These are phyloP conservation scores for Solanum hybrid DNA, from an alignment of 305 asterid genomes.

Conservation along the genomic window DNA sequence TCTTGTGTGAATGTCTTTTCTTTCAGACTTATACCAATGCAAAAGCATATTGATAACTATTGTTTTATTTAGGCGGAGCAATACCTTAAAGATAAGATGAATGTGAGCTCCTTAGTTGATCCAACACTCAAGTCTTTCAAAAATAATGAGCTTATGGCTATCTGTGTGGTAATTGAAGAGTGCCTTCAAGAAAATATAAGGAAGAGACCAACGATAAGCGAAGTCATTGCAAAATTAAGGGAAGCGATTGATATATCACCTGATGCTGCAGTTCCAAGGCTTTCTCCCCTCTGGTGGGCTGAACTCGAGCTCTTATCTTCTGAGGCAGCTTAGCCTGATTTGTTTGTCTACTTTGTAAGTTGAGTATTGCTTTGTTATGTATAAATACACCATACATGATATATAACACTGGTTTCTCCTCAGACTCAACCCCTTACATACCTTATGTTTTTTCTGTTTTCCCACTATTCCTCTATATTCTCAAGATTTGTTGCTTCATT, in stretches of 20 bases:
- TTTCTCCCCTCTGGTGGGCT: slow-evolving; percentile 99
- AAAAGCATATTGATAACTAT: background rate
- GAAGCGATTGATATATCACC: slow-evolving; percentile 56
- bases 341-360: slow-evolving; percentile 13
- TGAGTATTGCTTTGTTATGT: slow-evolving; percentile 6
- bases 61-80: slow-evolving; percentile 38
- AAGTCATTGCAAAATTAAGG: slow-evolving; percentile 44
- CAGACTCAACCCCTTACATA: background rate
- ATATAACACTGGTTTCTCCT: background rate
- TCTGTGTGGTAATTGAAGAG: slow-evolving; percentile 60
- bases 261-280: slow-evolving; percentile 78
- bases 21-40: background rate
- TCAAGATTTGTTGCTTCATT: background rate
- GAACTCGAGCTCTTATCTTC: slow-evolving; percentile 90
- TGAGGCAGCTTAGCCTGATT: slow-evolving; percentile 54
- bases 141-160: slow-evolving; percentile 40
- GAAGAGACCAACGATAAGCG: slow-evolving; percentile 61
- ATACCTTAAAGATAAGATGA: slow-evolving; percentile 35
- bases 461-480: background rate
- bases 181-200: slow-evolving; percentile 55
- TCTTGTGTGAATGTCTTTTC: background rate
- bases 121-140: slow-evolving; percentile 57
- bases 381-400: background rate
- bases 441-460: background rate
- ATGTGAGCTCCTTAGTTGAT: slow-evolving; percentile 36